These are phyloP conservation scores for Multifurca ochricompacta DNA, from an alignment of 768 basidiomycete genomes.

Conservation along the genomic window DNA sequence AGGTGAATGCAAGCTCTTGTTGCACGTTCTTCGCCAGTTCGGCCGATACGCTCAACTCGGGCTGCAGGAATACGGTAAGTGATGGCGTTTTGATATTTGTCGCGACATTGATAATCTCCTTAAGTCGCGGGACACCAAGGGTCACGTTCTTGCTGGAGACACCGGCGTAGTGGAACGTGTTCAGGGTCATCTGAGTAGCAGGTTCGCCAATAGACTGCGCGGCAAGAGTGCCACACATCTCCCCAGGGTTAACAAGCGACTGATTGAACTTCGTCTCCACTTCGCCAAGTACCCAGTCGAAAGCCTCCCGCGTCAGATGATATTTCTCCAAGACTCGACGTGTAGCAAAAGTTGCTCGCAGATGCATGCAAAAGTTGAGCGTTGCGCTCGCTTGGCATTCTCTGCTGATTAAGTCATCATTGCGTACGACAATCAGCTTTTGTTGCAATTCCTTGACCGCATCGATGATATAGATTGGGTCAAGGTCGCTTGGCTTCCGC, in stretches of 20 bases:
- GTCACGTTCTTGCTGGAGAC: slow-evolving; percentile 99
- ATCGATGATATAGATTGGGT: slow-evolving; percentile 80
- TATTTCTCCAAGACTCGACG: slow-evolving; percentile 82
- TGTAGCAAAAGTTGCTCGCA: slow-evolving; percentile 81
- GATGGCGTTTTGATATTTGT: slow-evolving; percentile 98
- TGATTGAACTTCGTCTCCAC: slow-evolving; percentile 95
- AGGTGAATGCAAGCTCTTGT: slow-evolving; percentile 90
- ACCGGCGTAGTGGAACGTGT: slow-evolving; percentile 99
- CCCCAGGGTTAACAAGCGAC: slow-evolving; percentile 86
- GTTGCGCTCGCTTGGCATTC: slow-evolving; percentile 88
- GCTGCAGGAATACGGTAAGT: slow-evolving; percentile 81
- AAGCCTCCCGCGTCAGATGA: slow-evolving; percentile 87
- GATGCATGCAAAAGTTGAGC: slow-evolving; percentile 86
- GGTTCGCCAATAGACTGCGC: slow-evolving; percentile 99
- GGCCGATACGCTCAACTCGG: slow-evolving; percentile 55
- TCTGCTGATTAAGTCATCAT: slow-evolving; percentile 61
- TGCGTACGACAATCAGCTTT: slow-evolving; percentile 82
- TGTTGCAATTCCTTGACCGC: slow-evolving; percentile 65
- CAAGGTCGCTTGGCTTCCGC: slow-evolving; percentile 87
- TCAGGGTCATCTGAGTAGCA: slow-evolving; percentile 98
- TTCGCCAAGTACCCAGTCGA: slow-evolving; percentile 95
- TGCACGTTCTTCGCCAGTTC: slow-evolving; percentile 77
- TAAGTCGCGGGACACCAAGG: slow-evolving; percentile 96
- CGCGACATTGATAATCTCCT: slow-evolving; percentile 99
- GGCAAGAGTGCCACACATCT: slow-evolving; percentile 98